Percentiles rank a stretch among this genome's conserved stretches.
Evolutionary conservation across 2,329 filamentous ascomycete species (phyloP).

Genomic region (Beauveria sp.): DNA sequence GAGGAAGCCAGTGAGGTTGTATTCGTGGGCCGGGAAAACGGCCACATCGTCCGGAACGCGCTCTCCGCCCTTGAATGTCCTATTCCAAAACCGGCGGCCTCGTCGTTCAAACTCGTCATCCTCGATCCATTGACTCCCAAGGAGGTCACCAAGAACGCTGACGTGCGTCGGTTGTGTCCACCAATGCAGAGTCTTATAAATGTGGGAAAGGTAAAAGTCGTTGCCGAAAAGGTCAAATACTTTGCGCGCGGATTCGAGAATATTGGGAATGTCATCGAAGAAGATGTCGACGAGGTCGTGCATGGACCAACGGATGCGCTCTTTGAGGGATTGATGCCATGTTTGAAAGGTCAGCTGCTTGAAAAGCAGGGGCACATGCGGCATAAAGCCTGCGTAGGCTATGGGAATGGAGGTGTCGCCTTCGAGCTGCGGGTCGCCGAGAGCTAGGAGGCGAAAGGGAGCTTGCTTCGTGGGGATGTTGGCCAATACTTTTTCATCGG

Average conservation of each 20-base stretch:
- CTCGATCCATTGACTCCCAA: slow-evolving; percentile 92
- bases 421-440: slow-evolving; percentile 90
- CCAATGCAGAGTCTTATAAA: slow-evolving; percentile 78
- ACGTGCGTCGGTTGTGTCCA: slow-evolving; percentile 81
- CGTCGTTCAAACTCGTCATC: slow-evolving; percentile 75
- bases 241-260: slow-evolving; percentile 64
- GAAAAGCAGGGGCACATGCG: slow-evolving; percentile 41
- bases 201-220: slow-evolving; percentile 89
- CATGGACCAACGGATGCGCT: slow-evolving; percentile 42
- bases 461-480: slow-evolving; percentile 35
- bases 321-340: slow-evolving; percentile 37
- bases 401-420: slow-evolving; percentile 77
- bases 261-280: slow-evolving; percentile 60
- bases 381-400: slow-evolving; percentile 43
- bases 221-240: slow-evolving; percentile 84
- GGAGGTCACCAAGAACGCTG: slow-evolving; percentile 78
- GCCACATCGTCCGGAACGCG: slow-evolving; percentile 53
- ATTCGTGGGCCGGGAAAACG: slow-evolving; percentile 37
- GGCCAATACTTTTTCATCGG: slow-evolving; percentile 16
- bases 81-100: slow-evolving; percentile 68
- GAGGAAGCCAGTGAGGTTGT: slow-evolving; percentile 43
- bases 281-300: slow-evolving; percentile 56
- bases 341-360: slow-evolving; percentile 41
- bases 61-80: slow-evolving; percentile 63
- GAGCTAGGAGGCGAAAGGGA: slow-evolving; percentile 77